Evolutionary conservation across 2,329 filamentous ascomycete genomes (phyloP).

Genomic region (Fusarium concolor): DNA sequence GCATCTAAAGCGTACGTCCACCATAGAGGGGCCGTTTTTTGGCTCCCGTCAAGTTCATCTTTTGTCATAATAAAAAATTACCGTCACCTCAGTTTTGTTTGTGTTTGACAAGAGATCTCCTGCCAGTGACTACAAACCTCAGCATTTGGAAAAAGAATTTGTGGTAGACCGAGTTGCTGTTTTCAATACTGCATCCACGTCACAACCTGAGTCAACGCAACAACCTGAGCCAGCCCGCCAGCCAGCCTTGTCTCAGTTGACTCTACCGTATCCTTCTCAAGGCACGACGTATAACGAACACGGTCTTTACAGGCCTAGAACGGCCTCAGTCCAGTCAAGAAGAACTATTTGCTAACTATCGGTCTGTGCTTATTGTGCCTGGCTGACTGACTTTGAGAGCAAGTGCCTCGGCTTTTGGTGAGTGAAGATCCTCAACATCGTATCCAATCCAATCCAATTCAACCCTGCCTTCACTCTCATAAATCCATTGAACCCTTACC

Average conservation of each 20-base stretch:
- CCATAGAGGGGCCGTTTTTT: conserved; percentile 33
- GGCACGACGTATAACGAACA: conserved; percentile 11
- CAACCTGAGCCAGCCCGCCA: conserved; percentile 29
- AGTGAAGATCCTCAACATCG: conserved; percentile 27
- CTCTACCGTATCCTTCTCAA: not conserved
- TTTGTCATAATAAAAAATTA: conserved; percentile 27
- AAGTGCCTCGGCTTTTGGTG: conserved; percentile 39
- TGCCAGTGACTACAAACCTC: not conserved
- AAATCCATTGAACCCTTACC: conserved; percentile 25
- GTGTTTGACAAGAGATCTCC: not conserved
- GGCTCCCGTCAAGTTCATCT: conserved; percentile 27
- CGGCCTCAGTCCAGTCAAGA: conserved; percentile 7
- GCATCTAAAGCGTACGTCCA: conserved; percentile 35
- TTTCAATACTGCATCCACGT: conserved; percentile 35
- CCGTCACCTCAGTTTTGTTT: conserved; percentile 3
- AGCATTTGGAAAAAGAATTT: not conserved
- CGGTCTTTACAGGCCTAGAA: conserved; percentile 4
- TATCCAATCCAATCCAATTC: conserved; percentile 25
- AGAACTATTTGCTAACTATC: not conserved
- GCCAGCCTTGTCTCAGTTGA: conserved; percentile 32
- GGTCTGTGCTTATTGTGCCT: conserved; percentile 27
- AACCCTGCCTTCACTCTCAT: conserved; percentile 21
- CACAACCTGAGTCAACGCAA: conserved; percentile 20
- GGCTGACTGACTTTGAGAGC: conserved; percentile 9
- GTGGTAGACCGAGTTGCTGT: conserved; percentile 10